phyloP scores from a whole-genome alignment of 2,329 filamentous ascomycete genomes.

The Aspergillus sclerotialis region DNA sequence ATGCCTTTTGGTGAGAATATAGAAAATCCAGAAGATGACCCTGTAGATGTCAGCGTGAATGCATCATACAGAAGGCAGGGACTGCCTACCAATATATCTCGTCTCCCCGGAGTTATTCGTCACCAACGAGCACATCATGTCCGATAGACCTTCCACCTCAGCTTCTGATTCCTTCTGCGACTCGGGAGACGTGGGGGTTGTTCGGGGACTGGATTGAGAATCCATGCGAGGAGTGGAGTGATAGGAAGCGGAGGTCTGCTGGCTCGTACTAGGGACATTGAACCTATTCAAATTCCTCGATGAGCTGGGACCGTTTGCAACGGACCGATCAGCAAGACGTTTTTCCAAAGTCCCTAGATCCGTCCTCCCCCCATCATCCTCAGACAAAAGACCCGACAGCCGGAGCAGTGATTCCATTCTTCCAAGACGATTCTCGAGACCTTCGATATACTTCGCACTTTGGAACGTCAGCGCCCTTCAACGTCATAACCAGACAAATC shows the following conservation, averaged over 20 bases:
- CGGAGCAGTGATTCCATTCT: conserved; percentile 90
- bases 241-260: conserved; percentile 29
- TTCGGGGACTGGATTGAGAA: conserved; percentile 44
- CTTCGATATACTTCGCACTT: conserved; percentile 96
- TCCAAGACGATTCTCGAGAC: conserved; percentile 86
- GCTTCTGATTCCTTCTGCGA: conserved; percentile 50
- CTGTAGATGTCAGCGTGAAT: conserved; percentile 40
- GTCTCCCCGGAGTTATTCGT: conserved; percentile 94
- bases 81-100: conserved; percentile 75
- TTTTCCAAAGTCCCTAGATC: conserved; percentile 86
- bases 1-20: conserved; percentile 98
- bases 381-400: conserved; percentile 76
- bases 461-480: conserved; percentile 9
- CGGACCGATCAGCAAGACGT: conserved; percentile 51
- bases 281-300: conserved; percentile 26
- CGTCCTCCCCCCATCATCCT: conserved; percentile 77
- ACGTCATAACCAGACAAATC: background rate
- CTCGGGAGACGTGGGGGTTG: conserved; percentile 46
- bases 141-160: conserved; percentile 80
- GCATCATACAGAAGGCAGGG: background rate
- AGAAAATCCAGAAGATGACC: conserved; percentile 94
- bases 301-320: conserved; percentile 29
- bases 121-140: conserved; percentile 98
- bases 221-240: conserved; percentile 42
- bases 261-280: conserved; percentile 20